Evolutionary conservation across 73 alveolate species (phyloP).

Genomic region (Diophrys sp.): DNA sequence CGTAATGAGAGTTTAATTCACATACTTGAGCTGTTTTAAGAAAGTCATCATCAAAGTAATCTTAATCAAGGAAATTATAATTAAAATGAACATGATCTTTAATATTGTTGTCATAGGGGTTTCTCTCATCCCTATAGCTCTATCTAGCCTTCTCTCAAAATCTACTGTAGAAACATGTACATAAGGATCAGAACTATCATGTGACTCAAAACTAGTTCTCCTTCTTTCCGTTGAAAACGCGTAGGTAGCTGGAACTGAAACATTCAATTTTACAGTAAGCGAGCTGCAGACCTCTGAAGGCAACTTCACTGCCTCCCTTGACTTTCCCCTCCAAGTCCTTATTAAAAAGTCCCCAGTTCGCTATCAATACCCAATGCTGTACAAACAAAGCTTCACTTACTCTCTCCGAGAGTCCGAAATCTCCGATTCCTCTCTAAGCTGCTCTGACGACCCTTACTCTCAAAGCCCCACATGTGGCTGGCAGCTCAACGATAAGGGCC

Average conservation of each 20-base stretch:
- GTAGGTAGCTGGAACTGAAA: background rate
- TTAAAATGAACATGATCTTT: too few relatives aligned
- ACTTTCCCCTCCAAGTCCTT: constrained; percentile 52
- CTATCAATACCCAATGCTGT: constrained; percentile 56
- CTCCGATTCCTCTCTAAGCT: constrained; percentile 24
- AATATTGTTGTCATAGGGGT: too few relatives aligned
- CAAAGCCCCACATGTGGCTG: constrained; percentile 66
- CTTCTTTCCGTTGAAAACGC: background rate
- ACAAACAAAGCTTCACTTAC: constrained; percentile 67
- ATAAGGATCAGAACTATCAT: background rate
- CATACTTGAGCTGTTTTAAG: too few relatives aligned
- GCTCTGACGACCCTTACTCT: constrained; percentile 53
- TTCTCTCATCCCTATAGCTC: too few relatives aligned
- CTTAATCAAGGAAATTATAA: too few relatives aligned
- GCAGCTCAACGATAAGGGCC: constrained; percentile 23
- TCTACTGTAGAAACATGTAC: background rate
- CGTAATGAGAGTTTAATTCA: too few relatives aligned
- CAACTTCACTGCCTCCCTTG: background rate
- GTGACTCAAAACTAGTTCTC: background rate
- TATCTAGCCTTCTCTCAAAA: background rate
- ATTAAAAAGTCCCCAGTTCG: constrained; percentile 63
- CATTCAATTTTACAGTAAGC: background rate
- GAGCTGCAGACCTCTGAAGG: background rate
- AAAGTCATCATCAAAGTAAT: too few relatives aligned
- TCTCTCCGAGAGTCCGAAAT: constrained; percentile 55